phyloP scores from a whole-genome alignment of 306 rosid species.

The Pyrus betulifolia region DNA sequence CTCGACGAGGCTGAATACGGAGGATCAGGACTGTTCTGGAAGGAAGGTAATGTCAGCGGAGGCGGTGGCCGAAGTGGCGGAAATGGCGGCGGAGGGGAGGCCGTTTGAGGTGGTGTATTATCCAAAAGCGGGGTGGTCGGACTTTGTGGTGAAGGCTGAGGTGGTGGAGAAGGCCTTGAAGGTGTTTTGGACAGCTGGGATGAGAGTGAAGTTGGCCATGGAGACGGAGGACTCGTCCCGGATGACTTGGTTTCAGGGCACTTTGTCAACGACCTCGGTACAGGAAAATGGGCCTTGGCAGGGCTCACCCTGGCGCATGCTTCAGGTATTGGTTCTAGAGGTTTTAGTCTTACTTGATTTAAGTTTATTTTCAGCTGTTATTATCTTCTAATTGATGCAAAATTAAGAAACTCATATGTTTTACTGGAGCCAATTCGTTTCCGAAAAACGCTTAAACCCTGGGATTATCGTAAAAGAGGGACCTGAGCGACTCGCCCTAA shows the following conservation, averaged over 20 bases:
- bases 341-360: background rate
- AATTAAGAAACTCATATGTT: background rate
- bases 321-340: constrained; percentile 38
- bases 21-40: constrained; percentile 19
- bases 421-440: too few relatives aligned
- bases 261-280: constrained; percentile 19
- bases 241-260: constrained; percentile 62
- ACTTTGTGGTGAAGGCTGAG: constrained; percentile 60
- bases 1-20: background rate
- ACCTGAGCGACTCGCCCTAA: too few relatives aligned
- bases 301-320: constrained; percentile 66
- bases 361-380: background rate
- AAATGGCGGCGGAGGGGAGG: constrained; percentile 42
- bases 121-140: constrained; percentile 56
- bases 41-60: constrained; percentile 24
- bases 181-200: constrained; percentile 36
- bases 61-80: constrained; percentile 43
- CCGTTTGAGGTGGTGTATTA: constrained; percentile 64
- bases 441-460: too few relatives aligned
- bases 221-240: constrained; percentile 62
- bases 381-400: background rate
- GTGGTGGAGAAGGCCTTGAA: constrained; percentile 40
- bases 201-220: constrained; percentile 55
- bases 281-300: constrained; percentile 32
- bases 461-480: too few relatives aligned